Evolutionary conservation across 352 stramenopile genomes (phyloP).

Genomic region (Globisporangium recalcitrans): DNA sequence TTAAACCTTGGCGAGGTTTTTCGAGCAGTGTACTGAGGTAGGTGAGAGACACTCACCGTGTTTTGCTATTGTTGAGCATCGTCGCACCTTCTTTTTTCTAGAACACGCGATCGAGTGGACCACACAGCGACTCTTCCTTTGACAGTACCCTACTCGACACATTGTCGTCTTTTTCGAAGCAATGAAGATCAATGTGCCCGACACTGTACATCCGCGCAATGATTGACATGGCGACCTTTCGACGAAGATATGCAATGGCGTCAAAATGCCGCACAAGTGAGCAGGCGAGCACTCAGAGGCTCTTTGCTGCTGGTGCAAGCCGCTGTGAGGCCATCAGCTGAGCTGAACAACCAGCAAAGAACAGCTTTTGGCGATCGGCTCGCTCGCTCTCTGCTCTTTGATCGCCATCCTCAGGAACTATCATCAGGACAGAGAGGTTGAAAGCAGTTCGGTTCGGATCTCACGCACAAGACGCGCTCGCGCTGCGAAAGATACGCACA

Average conservation of each 20-base stretch:
- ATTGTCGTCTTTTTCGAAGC: background rate
- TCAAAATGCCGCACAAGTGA: background rate
- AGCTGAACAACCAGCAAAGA: background rate
- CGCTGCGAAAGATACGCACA: constrained; percentile 1
- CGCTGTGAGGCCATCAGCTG: background rate
- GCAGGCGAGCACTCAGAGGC: background rate
- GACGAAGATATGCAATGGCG: background rate
- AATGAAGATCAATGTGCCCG: background rate
- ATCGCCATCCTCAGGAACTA: background rate
- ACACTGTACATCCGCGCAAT: background rate
- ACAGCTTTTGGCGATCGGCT: too few species aligned
- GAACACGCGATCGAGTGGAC: background rate
- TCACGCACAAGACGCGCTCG: background rate
- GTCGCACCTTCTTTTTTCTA: constrained; percentile 4
- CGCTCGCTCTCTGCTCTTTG: background rate
- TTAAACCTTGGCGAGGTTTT: constrained; percentile 6
- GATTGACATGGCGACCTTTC: constrained; percentile 9
- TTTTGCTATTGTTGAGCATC: background rate
- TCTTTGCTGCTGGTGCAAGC: background rate
- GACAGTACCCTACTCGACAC: background rate
- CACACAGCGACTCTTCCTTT: background rate
- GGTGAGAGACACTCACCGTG: too few species aligned
- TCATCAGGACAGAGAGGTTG: background rate
- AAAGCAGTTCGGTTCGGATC: background rate
- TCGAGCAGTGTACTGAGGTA: rapidly evolving